Percentiles rank a stretch among this genome's conserved stretches.
Conservation (phyloP, 768 basidiomycete species). For the Boletus huronensis region DNA sequence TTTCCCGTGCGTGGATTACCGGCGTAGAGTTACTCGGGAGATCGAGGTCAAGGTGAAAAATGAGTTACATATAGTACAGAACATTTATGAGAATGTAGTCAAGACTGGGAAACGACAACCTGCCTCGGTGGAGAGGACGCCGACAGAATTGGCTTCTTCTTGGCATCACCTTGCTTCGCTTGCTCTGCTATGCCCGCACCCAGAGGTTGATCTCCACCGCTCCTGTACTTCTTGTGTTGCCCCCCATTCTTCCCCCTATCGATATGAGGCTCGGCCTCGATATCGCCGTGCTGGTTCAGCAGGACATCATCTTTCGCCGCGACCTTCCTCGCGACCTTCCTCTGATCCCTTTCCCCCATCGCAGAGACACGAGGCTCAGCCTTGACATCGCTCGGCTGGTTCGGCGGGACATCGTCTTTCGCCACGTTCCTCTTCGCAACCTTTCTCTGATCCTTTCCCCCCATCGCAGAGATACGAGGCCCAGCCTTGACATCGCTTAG, state of each 20-base stretch:
- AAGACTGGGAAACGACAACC: background rate
- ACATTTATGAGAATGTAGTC: background rate
- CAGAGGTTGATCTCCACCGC: background rate
- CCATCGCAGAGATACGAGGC: background rate
- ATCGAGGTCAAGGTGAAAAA: background rate
- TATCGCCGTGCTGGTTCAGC: background rate
- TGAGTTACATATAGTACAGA: constrained; percentile 1
- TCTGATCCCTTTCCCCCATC: too few species aligned
- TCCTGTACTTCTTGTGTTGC: background rate
- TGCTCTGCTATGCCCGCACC: background rate
- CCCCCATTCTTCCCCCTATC: background rate
- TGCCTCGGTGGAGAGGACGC: background rate
- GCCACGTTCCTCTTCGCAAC: too few species aligned
- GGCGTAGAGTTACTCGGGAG: background rate
- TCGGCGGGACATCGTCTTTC: background rate
- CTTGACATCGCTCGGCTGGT: background rate
- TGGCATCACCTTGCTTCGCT: background rate
- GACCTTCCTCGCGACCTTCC: too few species aligned
- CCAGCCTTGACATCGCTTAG: background rate
- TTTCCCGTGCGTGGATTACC: background rate
- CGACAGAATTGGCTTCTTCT: background rate
- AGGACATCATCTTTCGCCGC: background rate
- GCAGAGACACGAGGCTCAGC: background rate
- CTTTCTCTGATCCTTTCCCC: background rate
- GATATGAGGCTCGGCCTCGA: background rate